Evolutionary conservation across 768 basidiomycete genomes (phyloP).

Genomic region (Rhodosporidiobolus odoratus): DNA sequence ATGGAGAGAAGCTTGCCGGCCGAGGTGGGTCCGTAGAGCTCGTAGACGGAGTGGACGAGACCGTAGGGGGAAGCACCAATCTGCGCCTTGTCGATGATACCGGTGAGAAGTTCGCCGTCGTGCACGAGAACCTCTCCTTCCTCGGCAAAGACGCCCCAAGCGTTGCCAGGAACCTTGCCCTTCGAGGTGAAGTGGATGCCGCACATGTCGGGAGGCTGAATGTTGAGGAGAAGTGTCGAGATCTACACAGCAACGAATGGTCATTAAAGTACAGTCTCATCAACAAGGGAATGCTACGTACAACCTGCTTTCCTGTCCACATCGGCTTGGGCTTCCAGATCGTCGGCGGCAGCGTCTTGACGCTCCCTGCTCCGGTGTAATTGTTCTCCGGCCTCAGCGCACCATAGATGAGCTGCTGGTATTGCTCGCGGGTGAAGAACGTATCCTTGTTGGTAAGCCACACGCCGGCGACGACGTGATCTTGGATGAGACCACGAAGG

Average conservation of each 20-base stretch:
- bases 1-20: slow-evolving; percentile 90
- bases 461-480: slow-evolving; percentile 97
- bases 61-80: slow-evolving; percentile 95
- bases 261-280: slow-evolving; percentile 1
- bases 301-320: slow-evolving; percentile 98
- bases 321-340: slow-evolving; percentile 84
- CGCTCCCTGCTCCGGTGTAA: slow-evolving; percentile 58
- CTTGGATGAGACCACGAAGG: slow-evolving; percentile 93
- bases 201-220: slow-evolving; percentile 69
- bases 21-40: slow-evolving; percentile 81
- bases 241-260: slow-evolving; percentile 56
- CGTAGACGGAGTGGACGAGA: slow-evolving; percentile 92
- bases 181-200: slow-evolving; percentile 80
- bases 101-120: slow-evolving; percentile 87
- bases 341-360: slow-evolving; percentile 79
- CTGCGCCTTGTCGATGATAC: slow-evolving; percentile 92
- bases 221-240: slow-evolving; percentile 85
- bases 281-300: slow-evolving; percentile 49
- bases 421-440: slow-evolving; percentile 92
- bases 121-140: slow-evolving; percentile 85
- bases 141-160: slow-evolving; percentile 60
- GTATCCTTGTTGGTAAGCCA: slow-evolving; percentile 97
- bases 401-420: slow-evolving; percentile 91
- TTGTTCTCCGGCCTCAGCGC: slow-evolving; percentile 80
- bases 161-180: slow-evolving; percentile 73